A percentile compares a stretch with the other conserved stretches of the same genome.
phyloP scores from a whole-genome alignment of 805 yeast genomes.

The Suhomyces xylopsoci region DNA sequence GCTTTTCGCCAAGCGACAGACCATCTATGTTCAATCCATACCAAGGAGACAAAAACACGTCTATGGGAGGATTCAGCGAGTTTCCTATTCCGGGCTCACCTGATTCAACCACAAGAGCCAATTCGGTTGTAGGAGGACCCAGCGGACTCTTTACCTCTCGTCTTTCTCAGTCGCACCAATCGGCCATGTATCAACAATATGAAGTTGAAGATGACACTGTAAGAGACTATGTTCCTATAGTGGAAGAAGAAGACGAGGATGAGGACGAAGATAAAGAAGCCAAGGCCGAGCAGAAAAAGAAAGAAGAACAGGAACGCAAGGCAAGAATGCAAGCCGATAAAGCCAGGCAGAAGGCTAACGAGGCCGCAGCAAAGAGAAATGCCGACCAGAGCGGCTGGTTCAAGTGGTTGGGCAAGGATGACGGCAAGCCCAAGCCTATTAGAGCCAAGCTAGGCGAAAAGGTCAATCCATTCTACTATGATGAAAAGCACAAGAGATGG shows the following conservation, averaged over 20 bases:
- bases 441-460: slow-evolving; percentile 85
- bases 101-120: slow-evolving; percentile 43
- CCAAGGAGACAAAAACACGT: slow-evolving; percentile 13
- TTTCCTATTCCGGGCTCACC: slow-evolving; percentile 47
- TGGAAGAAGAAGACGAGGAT: slow-evolving; percentile 46
- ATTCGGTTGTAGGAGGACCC: slow-evolving; percentile 37
- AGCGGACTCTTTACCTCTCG: slow-evolving; percentile 37
- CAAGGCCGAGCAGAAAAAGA: slow-evolving; percentile 12
- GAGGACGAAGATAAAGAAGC: slow-evolving; percentile 34
- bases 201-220: slow-evolving; percentile 46
- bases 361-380: slow-evolving; percentile 9
- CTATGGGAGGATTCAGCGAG: slow-evolving; percentile 29
- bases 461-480: slow-evolving; percentile 64
- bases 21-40: slow-evolving; percentile 27
- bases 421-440: slow-evolving; percentile 69
- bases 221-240: slow-evolving; percentile 38
- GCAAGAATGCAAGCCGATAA: slow-evolving; percentile 18
- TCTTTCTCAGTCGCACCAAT: slow-evolving; percentile 43
- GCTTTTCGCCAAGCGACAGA: slow-evolving; percentile 6
- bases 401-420: slow-evolving; percentile 42
- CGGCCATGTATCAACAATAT: slow-evolving; percentile 42
- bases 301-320: slow-evolving; percentile 17
- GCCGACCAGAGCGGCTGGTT: slow-evolving; percentile 49
- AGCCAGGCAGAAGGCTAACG: slow-evolving; percentile 33
- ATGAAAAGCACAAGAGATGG: slow-evolving; percentile 85